Base-by-base conservation (phyloP, 768 basidiomycete species). In the Termitomyces heimii region DNA sequence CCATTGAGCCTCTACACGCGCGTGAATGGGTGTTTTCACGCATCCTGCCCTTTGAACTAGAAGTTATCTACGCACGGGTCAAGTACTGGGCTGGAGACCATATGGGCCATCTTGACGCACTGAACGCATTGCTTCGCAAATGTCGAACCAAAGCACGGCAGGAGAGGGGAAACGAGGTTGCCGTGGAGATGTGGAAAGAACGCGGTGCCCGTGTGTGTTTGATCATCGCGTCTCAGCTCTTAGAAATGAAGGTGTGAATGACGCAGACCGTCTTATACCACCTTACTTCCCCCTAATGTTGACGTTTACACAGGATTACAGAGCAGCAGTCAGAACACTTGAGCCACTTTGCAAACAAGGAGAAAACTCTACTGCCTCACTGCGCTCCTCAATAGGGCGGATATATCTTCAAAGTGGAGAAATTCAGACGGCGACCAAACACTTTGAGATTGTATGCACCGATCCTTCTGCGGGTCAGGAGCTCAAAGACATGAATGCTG, bases 11-110 rank as follows among this genome's bases (percentile, higher is more conserved):
- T 1, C 60, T 68, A 0, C 73, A 82, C 16, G 71, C 82, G 1
- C 85, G 82, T 22, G 68, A 71, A 44, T 84, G 82, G 66, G 75
- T 91, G 45, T 83, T 88, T 60, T 82, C 83, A 51, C 74, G 75
- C 55, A 47, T 88, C 60, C 72, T 86, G 35, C 82, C 82, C 3
- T 83, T 83, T 62, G 82, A 83, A 64, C 73, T 83, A 31, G 82
- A 82, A 64, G 85, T 93, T 52, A 85, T 92, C 74, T 76, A 86
- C 42, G 82, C 88, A 7, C 82, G 89, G 34, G 74, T 89, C 28
- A 83, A 82, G 66, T 93, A 92, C 66, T 93, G 91, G 92, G 77
- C 86, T 4, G 88, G 84, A 28, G 91, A 94, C 67, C 77, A 83
- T 65, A 82, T 89, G 79, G 86, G 83, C 2, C 89, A 93, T 69